phyloP scores from a whole-genome alignment of 1,284 basidiomycete species.

The Pterulicium gracile region DNA sequence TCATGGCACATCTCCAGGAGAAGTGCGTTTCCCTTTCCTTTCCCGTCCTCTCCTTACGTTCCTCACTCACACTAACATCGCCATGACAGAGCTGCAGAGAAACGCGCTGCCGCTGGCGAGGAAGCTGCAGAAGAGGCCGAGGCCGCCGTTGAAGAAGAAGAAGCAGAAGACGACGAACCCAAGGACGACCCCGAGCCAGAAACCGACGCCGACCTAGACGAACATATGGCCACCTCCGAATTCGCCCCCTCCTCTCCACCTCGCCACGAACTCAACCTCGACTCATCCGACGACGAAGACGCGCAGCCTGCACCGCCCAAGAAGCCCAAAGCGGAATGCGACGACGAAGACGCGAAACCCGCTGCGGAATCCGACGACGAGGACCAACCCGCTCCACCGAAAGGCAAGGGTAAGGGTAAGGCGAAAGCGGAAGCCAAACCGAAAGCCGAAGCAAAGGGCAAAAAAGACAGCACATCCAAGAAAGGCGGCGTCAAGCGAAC shows the following conservation, averaged over 20 bases:
- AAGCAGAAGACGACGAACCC: slow-evolving; percentile 14
- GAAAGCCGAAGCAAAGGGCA: not conserved
- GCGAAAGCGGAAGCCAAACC: slow-evolving; percentile 10
- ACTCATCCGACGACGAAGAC: slow-evolving; percentile 17
- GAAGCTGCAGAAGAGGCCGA: slow-evolving; percentile 38
- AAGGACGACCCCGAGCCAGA: slow-evolving; percentile 18
- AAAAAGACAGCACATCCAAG: not conserved
- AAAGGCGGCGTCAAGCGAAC: slow-evolving; percentile 22
- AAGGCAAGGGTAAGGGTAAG: slow-evolving; percentile 15
- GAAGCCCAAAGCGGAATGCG: slow-evolving; percentile 17
- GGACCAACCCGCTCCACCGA: slow-evolving; percentile 13
- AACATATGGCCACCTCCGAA: slow-evolving; percentile 7
- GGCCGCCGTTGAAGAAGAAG: slow-evolving; percentile 12
- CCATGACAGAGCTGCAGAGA: not conserved
- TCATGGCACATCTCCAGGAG: slow-evolving; percentile 76
- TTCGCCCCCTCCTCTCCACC: not conserved
- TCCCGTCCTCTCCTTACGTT: not conserved
- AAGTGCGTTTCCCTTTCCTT: slow-evolving; percentile 42
- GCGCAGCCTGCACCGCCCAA: no score
- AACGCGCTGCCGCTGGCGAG: slow-evolving; percentile 29
- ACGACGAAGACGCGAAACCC: slow-evolving; percentile 16
- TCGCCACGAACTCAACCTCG: slow-evolving; percentile 13
- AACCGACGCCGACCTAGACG: slow-evolving; percentile 17
- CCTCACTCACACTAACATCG: not conserved
- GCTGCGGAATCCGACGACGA: slow-evolving; percentile 16